Base-by-base conservation (phyloP, 441 rosid genomes). In the Cnidoscolus chayamansa region DNA sequence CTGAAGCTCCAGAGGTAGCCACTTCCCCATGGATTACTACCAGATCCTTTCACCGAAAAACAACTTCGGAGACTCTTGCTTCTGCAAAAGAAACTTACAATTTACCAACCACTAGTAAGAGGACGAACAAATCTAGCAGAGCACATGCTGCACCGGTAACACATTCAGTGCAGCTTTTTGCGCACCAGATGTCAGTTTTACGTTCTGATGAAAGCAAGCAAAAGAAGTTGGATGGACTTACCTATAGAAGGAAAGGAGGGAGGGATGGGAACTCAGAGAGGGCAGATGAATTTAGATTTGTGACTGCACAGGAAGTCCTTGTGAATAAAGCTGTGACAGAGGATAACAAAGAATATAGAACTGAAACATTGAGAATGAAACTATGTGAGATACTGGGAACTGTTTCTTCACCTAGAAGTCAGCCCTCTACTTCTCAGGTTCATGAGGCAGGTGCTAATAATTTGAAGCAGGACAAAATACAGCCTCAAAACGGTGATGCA, bases 341-440 rank as follows among this genome's bases (percentile, higher is more conserved):
- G 58, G 85, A 80, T 72, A 84, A 76, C 71, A 73, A 76, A 45
- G 81, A 76, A 68, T 81, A 78, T 30, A 65, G 71, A 73, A 90
- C 88, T 76, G 90, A 87, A 83, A 81, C 78, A 71, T 84, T 95
- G 86, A 90, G 86, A 86, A 86, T 78, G 75, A 95, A 91, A 85
- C 86, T 91, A 30, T 82, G 81, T 85, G 94, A 93, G 82, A 84
- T 95, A 76, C 69, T 93, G 71, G 91, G 89, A 71, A 80, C 79
- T 78, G 84, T 83, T 82, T 80, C 94, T 75, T 86, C 96, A 56
- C 88, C 83, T 67, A 82, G 82, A 80, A 88, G 79, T 80, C 81
- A 84, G 81, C 81, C 76, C 76, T 80, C 82, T 68, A 79, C 74
- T 78, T 81, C 80, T 49, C 83, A 71, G 80, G 77, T 73, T 75